Percentiles rank a stretch among this genome's conserved stretches.
Evolutionary conservation across 129 eudicot genomes (phyloP).

Genomic region (Tanacetum coccineum): DNA sequence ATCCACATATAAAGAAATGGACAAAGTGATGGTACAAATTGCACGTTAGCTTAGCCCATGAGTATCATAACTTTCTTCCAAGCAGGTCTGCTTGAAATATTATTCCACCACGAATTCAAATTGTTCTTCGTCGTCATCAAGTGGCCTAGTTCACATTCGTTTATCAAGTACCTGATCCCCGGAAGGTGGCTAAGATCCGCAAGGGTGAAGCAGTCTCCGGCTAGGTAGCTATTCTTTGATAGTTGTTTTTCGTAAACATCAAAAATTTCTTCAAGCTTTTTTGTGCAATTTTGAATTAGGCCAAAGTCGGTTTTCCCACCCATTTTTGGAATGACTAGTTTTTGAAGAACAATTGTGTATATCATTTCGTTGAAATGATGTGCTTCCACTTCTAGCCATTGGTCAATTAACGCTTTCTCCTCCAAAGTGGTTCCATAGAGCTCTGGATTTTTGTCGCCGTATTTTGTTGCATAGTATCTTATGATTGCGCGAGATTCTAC

Average conservation of each 20-base stretch:
- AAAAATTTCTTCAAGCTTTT: conserved; percentile 54
- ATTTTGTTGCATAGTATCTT: conserved; percentile 67
- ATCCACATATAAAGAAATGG: too few species aligned
- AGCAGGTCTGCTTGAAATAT: conserved; percentile 60
- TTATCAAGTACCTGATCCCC: conserved; percentile 51
- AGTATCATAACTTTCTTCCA: conserved; percentile 71
- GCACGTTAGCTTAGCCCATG: too few species aligned
- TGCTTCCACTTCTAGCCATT: conserved; percentile 87
- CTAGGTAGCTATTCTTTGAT: conserved; percentile 48
- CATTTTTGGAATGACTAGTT: conserved; percentile 54
- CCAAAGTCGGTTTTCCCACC: conserved; percentile 51
- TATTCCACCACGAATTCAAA: conserved; percentile 72
- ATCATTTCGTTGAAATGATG: conserved; percentile 69
- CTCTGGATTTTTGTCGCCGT: conserved; percentile 29
- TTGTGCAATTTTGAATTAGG: conserved; percentile 32
- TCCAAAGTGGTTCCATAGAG: conserved; percentile 64
- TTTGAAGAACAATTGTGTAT: conserved; percentile 64
- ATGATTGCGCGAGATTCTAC: conserved; percentile 84
- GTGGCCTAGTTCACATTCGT: conserved; percentile 49
- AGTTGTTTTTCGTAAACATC: conserved; percentile 62
- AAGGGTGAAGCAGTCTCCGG: conserved; percentile 53
- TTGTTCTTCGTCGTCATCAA: conserved; percentile 49
- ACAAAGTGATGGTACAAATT: too few species aligned
- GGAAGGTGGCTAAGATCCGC: conserved; percentile 83
- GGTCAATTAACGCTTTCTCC: conserved; percentile 71